Evolutionary conservation across 257 asterid genomes (phyloP), one percentile per base, ranked within the genome.

Genomic region (Solanum ossicruentum): DNA sequence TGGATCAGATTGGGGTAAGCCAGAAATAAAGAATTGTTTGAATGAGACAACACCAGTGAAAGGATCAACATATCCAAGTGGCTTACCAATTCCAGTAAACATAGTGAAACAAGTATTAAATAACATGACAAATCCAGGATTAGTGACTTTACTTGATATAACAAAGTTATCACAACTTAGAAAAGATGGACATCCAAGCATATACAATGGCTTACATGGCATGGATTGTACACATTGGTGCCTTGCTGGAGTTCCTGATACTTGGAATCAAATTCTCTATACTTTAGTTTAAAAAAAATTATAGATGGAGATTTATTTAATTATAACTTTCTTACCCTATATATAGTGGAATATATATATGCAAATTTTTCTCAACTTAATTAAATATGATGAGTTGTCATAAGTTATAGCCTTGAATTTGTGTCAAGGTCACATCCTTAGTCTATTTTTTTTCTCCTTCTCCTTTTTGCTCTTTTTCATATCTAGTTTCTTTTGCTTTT

Each of bases 211-310:
- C 3, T 81, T 87, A 5, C 45, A 66, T 10, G 92, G 91, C 55
- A 89, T 92, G 91, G 96, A 93, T 45, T 93, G 94, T 83, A 89
- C 91, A 3, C 97, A 93, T 82, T 93, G 97, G 97, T 93, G 96
- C 84, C 36, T 93, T 20, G 92, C 92, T 26, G 96, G 97, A 1
- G 90, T 91, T 9, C 92, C 88, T n/a, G 96, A 92, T 65, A 89
- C 97, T 0, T 93, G 97, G 97, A 93, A 92, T 86, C 90, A 80
- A 2, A 86, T 93, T 60, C 89, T 93, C 12, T 90, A 90, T 55
- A 85, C 92, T 1, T 47, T 79, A 39, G 26, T 63, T 58, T 3
- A 20, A 8, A 3, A 57, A 57, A 56, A 57, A 26, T 26, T 20
- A 56, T 56, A 20, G 13, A 57, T 18, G 41, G 41, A 36, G 6